Percentiles rank a stretch among this genome's conserved stretches.
phyloP scores from a whole-genome alignment of 2,329 filamentous ascomycete species.

The Dissoconium aciculare region DNA sequence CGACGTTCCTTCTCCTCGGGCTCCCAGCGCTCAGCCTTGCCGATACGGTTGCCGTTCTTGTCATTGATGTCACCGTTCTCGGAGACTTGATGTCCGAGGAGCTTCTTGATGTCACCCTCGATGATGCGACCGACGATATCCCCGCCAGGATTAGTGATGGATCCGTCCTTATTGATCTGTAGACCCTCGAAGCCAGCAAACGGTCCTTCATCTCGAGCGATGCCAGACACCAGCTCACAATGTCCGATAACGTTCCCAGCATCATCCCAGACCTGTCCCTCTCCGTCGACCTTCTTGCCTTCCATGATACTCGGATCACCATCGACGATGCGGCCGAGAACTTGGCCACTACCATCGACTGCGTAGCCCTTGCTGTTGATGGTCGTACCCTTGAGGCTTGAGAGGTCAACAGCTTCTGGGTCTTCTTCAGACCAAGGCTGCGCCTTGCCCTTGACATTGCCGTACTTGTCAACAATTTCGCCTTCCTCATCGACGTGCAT shows the following conservation, averaged over 20 bases:
- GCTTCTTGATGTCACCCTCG: constrained; percentile 38
- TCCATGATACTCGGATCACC: constrained; percentile 42
- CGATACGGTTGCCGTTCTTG: constrained; percentile 40
- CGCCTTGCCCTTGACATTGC: constrained; percentile 46
- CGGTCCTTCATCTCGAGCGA: constrained; percentile 36
- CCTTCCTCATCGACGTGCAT: constrained; percentile 68
- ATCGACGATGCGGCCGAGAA: constrained; percentile 43
- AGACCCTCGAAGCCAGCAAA: constrained; percentile 46
- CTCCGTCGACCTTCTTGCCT: constrained; percentile 46
- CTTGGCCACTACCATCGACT: constrained; percentile 43
- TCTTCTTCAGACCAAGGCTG: constrained; percentile 41
- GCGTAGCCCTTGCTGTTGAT: constrained; percentile 51
- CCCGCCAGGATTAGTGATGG: constrained; percentile 33
- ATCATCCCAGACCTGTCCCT: constrained; percentile 51
- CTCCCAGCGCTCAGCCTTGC: constrained; percentile 39
- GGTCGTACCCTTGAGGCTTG: constrained; percentile 44
- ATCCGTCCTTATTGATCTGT: constrained; percentile 43
- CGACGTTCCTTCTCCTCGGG: constrained; percentile 39
- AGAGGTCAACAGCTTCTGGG: constrained; percentile 38
- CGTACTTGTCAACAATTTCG: constrained; percentile 63
- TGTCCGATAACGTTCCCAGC: constrained; percentile 45
- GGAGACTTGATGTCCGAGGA: constrained; percentile 36
- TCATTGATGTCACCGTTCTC: constrained; percentile 39
- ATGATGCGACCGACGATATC: constrained; percentile 35
- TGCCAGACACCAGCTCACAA: constrained; percentile 42